Base-by-base conservation (phyloP, 441 rosid species). In the Populus hybrid region DNA sequence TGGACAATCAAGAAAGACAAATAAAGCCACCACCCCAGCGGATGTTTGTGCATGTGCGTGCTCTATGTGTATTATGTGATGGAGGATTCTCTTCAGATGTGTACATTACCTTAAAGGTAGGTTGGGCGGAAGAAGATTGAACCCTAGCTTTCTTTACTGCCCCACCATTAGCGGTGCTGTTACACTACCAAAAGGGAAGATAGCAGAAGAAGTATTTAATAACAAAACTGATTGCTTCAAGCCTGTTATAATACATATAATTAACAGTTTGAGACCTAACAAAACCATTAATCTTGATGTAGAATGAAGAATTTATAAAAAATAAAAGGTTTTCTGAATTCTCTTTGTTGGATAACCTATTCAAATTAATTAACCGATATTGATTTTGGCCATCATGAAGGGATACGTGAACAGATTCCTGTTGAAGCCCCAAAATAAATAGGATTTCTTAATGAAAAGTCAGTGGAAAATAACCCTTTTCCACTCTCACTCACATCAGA, bases 71-170 rank as follows among this genome's bases (percentile, higher is more conserved):
- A 82, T 83, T 78, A 76, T 78, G 76, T 78, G 83, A 66, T 29
- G 16, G 79, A 72, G 70, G 20, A 7, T 77, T 80, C 79, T 78
- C 76, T 33, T 18, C 64, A 78, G 24, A 23, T 61, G 9, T 79
- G 74, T 59, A 72, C 73, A 80, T 77, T 89, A 92, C 99, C 95
- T 94, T 94, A 85, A 94, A 91, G 82, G 94, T 85, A 75, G 98
- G 82, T 80, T 91, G 97, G 76, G 88, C 81, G 76, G 95, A 84
- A 84, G 93, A 84, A 79, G 94, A 84, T 79, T 93, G 99, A 83
- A 92, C 89, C 90, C 89, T 96, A 65, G 98, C 96, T 86, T 92
- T 94, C 94, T 96, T 96, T 56, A 82, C 75, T 83, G 91, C 87
- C 86, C 93, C 99, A 80, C 94, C 97, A 81, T 78, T 89, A 64